A percentile compares a stretch with the other conserved stretches of the same genome.
Evolutionary conservation across 2,329 filamentous ascomycete genomes (phyloP).

Genomic region (Fusarium kyushuense): DNA sequence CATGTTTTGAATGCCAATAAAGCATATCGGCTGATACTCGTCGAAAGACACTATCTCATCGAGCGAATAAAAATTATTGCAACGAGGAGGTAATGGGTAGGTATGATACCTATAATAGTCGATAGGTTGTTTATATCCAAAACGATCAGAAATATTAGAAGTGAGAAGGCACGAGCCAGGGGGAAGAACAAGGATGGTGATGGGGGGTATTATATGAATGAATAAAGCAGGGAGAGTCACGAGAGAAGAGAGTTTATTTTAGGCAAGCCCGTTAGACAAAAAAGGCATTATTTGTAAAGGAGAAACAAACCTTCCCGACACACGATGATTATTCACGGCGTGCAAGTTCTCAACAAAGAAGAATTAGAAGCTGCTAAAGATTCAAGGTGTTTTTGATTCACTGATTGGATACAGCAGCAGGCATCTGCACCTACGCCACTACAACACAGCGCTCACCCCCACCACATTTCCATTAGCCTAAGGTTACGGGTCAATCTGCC

Average conservation of each 20-base stretch:
- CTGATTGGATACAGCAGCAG: slow-evolving; percentile 24
- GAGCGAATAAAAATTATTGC: background rate
- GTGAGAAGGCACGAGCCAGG: slow-evolving; percentile 31
- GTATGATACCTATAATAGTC: background rate
- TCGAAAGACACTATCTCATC: slow-evolving; percentile 13
- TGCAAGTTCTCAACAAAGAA: background rate
- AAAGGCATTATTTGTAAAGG: background rate
- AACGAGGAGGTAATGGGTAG: background rate
- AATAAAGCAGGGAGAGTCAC: slow-evolving; percentile 14
- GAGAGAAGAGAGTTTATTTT: slow-evolving; percentile 1
- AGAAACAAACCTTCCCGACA: slow-evolving; percentile 18
- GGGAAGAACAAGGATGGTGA: slow-evolving; percentile 4
- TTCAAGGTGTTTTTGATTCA: background rate
- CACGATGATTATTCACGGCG: slow-evolving; percentile 25
- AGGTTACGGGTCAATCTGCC: slow-evolving; percentile 31
- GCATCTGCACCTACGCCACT: slow-evolving; percentile 8
- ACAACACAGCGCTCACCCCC: slow-evolving; percentile 5
- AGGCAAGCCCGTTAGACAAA: slow-evolving; percentile 2
- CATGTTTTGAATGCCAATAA: slow-evolving; percentile 43
- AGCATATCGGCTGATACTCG: slow-evolving; percentile 43
- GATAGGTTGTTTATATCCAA: slow-evolving; percentile 22
- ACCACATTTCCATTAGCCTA: slow-evolving; percentile 33
- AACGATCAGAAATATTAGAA: slow-evolving; percentile 12
- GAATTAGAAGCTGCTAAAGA: slow-evolving; percentile 30
- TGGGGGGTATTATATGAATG: slow-evolving; percentile 5